Evolutionary conservation across 1,139 yeast species (phyloP).

Genomic region (Zygotorulaspora mrakii): DNA sequence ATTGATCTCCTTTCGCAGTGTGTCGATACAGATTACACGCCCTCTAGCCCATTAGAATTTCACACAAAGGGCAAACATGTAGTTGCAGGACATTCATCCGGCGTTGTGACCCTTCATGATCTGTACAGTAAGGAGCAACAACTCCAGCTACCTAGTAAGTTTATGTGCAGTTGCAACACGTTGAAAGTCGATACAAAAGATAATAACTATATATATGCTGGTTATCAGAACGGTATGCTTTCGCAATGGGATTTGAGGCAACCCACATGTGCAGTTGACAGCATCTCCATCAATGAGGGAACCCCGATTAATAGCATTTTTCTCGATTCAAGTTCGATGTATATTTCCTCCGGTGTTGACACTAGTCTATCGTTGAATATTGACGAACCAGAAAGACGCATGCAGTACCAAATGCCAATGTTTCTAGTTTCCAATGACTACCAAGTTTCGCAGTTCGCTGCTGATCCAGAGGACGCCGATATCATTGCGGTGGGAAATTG

Average conservation of each 20-base stretch:
- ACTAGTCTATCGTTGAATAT: slow-evolving; percentile 18
- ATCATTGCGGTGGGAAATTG: slow-evolving; percentile 25
- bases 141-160: slow-evolving; percentile 23
- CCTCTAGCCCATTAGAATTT: slow-evolving; percentile 33
- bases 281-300: slow-evolving; percentile 19
- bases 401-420: slow-evolving; percentile 14
- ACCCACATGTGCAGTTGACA: slow-evolving; percentile 16
- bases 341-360: slow-evolving; percentile 28
- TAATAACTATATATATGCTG: slow-evolving; percentile 37
- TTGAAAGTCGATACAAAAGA: slow-evolving; percentile 24
- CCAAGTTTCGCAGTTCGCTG: slow-evolving; percentile 19
- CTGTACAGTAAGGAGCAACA: slow-evolving; percentile 29
- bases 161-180: slow-evolving; percentile 21
- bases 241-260: slow-evolving; percentile 41
- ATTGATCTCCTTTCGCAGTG: slow-evolving; percentile 15
- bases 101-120: slow-evolving; percentile 44
- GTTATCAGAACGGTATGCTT: slow-evolving; percentile 48
- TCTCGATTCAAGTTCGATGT: slow-evolving; percentile 10
- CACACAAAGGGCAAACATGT: slow-evolving; percentile 42
- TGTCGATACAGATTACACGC: background rate
- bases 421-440: slow-evolving; percentile 25
- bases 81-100: slow-evolving; percentile 50
- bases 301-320: slow-evolving; percentile 17
- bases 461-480: slow-evolving; percentile 7
- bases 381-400: slow-evolving; percentile 1